Base-by-base conservation (phyloP, 805 yeast genomes). In the Saturnispora dispora region DNA sequence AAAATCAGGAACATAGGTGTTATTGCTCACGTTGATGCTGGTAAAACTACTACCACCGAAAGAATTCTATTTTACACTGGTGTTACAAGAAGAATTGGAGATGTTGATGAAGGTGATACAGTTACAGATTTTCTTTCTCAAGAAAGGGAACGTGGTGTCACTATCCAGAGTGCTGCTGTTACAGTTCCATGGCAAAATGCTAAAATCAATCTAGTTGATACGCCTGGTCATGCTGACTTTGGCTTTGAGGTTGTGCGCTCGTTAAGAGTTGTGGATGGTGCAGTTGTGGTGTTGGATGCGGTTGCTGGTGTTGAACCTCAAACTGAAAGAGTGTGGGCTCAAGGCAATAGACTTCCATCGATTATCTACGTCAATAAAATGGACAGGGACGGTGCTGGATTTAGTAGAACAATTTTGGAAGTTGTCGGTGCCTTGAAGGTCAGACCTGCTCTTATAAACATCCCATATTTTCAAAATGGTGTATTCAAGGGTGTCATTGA, bases 271-370 rank as follows among this genome's bases (percentile, higher is more conserved):
- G 70, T 93, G 9, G 99, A 93, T 69, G 97, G 98, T 3, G 95
- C 91, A 1, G 95, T 93, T 7, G 85, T 96, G 0, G 86, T 93
- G 9, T 68, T 93, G 48, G 99, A 93, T 69, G 96, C 87, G 1
- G 98, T 91, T 8, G 97, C 96, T 2, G 99, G 99, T 11, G 99
- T 93, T 1, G 99, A 93, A 64, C 93, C 98, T 0, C 98, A 93
- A 66, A 91, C 99, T 0, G 97, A 90, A 63, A 91, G 89, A 62
- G 98, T 93, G 3, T 93, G 98, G 97, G 79, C 77, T 55, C 96
- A 90, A 66, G 90, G 96, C 1, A 71, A 70, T 20, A 66, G 66
- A 2, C 81, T 93, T 36, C 98, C 99, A 0, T 76, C 79, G 47
- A 71, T 93, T 11, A 82, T 88, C 11, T 93, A 81, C 63, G 78